These are phyloP conservation scores for Plicaturopsis crispa DNA, from an alignment of 768 basidiomycete species.

Conservation along the genomic window DNA sequence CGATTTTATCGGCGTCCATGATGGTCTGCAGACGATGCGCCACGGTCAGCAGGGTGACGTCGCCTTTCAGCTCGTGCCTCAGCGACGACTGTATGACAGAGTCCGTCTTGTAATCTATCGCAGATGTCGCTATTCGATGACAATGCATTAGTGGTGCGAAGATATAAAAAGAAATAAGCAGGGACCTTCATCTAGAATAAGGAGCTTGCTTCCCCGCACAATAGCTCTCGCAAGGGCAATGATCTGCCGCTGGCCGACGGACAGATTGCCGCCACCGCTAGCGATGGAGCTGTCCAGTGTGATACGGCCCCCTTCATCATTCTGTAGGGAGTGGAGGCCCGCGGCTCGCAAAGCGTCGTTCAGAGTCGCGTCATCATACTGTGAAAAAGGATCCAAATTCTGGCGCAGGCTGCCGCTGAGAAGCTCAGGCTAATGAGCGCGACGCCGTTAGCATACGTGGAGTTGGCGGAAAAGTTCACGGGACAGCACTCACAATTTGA, in stretches of 20 bases:
- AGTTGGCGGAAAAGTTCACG: no score
- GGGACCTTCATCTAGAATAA: conserved; percentile 35
- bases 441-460: no score
- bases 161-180: no score
- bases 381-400: conserved; percentile 43
- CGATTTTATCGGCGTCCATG: conserved; percentile 34
- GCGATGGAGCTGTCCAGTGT: conserved; percentile 21
- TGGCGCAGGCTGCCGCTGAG: conserved; percentile 36
- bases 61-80: conserved; percentile 17
- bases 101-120: conserved; percentile 32
- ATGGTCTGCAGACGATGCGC: conserved; percentile 32
- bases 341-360: conserved; percentile 36
- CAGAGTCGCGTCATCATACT: conserved; percentile 36
- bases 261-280: conserved; percentile 21
- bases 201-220: conserved; percentile 33
- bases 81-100: conserved; percentile 30
- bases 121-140: conserved; percentile 15
- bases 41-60: conserved; percentile 31
- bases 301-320: conserved; percentile 15
- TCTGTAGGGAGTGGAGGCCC: conserved; percentile 25
- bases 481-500: conserved; percentile 25
- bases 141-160: no score
- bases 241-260: conserved; percentile 36
- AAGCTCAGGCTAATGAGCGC: conserved; percentile 31
- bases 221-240: conserved; percentile 37